phyloP scores from a whole-genome alignment of 345 rosid species.

The Sisymbrium altissimum region DNA sequence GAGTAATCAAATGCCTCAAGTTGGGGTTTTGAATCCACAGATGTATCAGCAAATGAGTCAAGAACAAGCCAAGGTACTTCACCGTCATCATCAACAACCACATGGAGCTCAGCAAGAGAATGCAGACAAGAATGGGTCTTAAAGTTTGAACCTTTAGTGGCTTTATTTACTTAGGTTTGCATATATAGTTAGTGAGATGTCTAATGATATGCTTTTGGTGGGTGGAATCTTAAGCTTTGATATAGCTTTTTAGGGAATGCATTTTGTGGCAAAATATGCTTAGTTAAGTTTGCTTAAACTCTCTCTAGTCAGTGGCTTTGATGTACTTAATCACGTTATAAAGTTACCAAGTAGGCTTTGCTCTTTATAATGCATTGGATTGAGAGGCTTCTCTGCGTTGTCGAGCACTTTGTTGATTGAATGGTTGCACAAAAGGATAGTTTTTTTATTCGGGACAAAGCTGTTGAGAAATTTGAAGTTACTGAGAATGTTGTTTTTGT shows the following conservation, averaged over 20 bases:
- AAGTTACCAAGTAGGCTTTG: not conserved
- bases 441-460: not conserved
- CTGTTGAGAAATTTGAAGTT: not conserved
- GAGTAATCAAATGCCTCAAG: not conserved
- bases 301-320: not conserved
- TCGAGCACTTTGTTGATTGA: not conserved
- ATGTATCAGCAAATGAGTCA: not conserved
- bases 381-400: not conserved
- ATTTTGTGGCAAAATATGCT: slow-evolving; percentile 2
- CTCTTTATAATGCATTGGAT: not conserved
- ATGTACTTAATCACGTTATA: not conserved
- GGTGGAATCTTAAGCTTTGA: slow-evolving; percentile 8
- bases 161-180: slow-evolving; percentile 4
- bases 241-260: not conserved
- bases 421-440: not conserved
- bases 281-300: not conserved
- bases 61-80: not conserved
- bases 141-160: slow-evolving; percentile 1
- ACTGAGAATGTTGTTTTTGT: not conserved
- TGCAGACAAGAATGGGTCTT: slow-evolving; percentile 2
- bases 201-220: slow-evolving; percentile 15
- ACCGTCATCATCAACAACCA: not conserved
- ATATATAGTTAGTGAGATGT: not conserved
- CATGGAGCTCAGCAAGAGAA: slow-evolving; percentile 4
- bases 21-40: slow-evolving; percentile 11